Evolutionary conservation across 2,329 filamentous ascomycete species (phyloP).

Genomic region (Tolypocladium ovalisporum): DNA sequence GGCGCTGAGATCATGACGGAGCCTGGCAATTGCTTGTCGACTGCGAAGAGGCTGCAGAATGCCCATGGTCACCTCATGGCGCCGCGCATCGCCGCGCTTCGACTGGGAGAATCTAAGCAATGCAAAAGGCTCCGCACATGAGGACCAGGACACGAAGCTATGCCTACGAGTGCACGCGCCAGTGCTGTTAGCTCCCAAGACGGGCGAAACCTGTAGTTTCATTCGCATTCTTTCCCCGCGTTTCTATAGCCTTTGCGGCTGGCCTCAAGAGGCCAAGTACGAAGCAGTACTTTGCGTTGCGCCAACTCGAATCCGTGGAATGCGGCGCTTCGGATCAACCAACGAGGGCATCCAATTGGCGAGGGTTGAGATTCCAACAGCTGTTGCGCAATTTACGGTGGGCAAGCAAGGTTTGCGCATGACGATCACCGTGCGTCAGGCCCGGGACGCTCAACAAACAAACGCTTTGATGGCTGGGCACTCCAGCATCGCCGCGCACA

Average conservation of each 20-base stretch:
- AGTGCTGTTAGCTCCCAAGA: background rate
- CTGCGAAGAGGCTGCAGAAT: background rate
- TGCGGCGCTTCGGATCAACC: background rate
- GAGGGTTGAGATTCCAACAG: background rate
- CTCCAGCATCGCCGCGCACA: background rate
- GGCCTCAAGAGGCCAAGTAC: background rate
- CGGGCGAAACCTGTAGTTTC: background rate
- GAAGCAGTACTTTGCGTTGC: background rate
- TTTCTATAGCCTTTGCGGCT: background rate
- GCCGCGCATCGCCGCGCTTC: background rate
- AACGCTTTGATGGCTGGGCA: background rate
- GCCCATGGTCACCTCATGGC: background rate
- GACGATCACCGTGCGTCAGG: conserved; percentile 11
- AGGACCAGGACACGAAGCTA: background rate
- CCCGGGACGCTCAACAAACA: conserved; percentile 3
- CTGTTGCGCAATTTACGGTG: background rate
- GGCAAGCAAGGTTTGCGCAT: conserved; percentile 9
- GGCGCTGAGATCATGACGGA: background rate
- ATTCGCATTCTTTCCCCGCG: background rate
- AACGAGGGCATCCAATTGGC: background rate
- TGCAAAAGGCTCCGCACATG: background rate
- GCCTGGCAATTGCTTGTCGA: background rate
- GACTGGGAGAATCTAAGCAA: background rate
- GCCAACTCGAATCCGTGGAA: background rate
- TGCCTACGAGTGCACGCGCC: background rate